phyloP scores from a whole-genome alignment of 257 asterid species.

The Cordia subcordata region DNA sequence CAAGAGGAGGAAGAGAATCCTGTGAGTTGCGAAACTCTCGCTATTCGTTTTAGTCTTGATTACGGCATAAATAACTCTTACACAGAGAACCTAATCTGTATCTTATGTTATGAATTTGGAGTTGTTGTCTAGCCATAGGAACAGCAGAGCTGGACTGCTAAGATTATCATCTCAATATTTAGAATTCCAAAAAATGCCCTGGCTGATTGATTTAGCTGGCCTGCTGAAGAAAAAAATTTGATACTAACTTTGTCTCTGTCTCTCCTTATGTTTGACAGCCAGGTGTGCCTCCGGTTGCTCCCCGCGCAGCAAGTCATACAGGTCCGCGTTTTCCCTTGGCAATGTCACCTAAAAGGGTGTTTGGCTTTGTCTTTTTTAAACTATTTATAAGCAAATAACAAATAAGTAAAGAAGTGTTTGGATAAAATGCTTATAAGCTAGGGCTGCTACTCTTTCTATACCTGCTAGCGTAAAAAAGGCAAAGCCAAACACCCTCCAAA shows the following conservation, averaged over 20 bases:
- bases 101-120: too few species aligned
- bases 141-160: too few species aligned
- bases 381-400: too few species aligned
- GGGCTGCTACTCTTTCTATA: too few species aligned
- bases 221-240: background rate
- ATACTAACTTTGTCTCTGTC: background rate
- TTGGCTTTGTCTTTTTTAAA: too few species aligned
- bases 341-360: too few species aligned
- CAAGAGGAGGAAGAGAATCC: conserved; percentile 73
- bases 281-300: conserved; percentile 28
- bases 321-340: conserved; percentile 27
- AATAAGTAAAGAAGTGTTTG: too few species aligned
- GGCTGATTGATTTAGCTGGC: background rate
- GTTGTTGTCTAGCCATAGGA: too few species aligned
- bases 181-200: background rate
- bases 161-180: background rate
- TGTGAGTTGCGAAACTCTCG: conserved; percentile 35
- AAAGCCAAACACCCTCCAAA: too few species aligned
- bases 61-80: background rate
- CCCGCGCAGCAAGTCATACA: conserved; percentile 21
- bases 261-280: conserved; percentile 27
- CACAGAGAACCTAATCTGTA: too few species aligned
- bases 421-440: too few species aligned
- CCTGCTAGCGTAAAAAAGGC: too few species aligned
- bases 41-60: background rate